phyloP scores from a whole-genome alignment of 1,284 basidiomycete genomes.

The Meira miltonrushii region DNA sequence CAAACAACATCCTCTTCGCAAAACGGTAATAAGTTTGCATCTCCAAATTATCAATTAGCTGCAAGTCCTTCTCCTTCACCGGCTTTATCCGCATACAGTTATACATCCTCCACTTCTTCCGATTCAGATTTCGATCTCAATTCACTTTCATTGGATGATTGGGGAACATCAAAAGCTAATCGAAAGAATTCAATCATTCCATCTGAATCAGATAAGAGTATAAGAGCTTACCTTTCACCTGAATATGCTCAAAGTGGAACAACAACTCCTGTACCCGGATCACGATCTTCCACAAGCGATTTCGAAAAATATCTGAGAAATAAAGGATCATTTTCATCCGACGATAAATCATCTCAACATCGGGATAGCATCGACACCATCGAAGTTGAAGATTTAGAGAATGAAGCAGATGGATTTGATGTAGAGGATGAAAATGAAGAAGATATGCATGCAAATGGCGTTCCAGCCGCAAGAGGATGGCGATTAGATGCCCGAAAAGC shows the following conservation, averaged over 20 bases:
- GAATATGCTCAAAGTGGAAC: too few relatives aligned
- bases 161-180: not conserved
- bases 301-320: too few relatives aligned
- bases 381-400: conserved; percentile 17
- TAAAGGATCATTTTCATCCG: not conserved
- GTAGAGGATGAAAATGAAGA: conserved; percentile 43
- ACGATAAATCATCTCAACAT: not conserved
- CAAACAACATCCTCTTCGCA: not conserved
- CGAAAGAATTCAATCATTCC: too few relatives aligned
- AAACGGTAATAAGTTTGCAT: not conserved
- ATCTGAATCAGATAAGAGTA: too few relatives aligned
- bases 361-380: not conserved
- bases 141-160: conserved; percentile 26
- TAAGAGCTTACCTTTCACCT: too few relatives aligned
- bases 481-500: conserved; percentile 32
- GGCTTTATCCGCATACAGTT: conserved; percentile 30
- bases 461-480: conserved; percentile 47
- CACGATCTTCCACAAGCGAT: not conserved
- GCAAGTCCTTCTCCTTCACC: conserved; percentile 22
- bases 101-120: conserved; percentile 22
- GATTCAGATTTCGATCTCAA: conserved; percentile 27
- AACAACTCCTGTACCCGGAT: not conserved
- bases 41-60: not conserved
- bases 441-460: conserved; percentile 50
- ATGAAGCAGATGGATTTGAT: conserved; percentile 24